A percentile compares a stretch with the other conserved stretches of the same genome.
Conservation (phyloP, 768 basidiomycete genomes). For the Strobilomyces dryophilus region DNA sequence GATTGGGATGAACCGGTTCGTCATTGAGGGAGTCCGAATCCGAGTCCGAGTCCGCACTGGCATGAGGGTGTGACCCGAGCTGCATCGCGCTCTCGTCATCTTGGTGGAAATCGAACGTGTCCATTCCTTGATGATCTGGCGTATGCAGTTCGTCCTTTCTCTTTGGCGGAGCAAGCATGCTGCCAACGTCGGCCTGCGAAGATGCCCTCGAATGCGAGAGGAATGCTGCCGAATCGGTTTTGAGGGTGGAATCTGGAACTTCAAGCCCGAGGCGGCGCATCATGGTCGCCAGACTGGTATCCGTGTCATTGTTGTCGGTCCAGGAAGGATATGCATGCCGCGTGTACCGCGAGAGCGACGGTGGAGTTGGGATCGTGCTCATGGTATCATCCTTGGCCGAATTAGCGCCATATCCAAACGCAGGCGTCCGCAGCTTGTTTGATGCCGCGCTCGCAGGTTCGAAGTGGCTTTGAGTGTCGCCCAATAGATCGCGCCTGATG, state of each 20-base stretch:
- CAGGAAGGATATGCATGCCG: constrained; percentile 34
- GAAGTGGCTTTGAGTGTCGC: constrained; percentile 42
- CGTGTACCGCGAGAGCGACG: constrained; percentile 67
- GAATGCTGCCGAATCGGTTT: constrained; percentile 12
- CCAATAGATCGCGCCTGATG: constrained; percentile 62
- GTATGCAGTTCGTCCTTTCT: constrained; percentile 16
- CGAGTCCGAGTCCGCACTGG: constrained; percentile 28
- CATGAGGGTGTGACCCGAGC: constrained; percentile 5
- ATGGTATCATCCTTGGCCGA: constrained; percentile 50
- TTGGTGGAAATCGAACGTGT: constrained; percentile 25
- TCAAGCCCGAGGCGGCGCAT: constrained; percentile 58
- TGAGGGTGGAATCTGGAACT: constrained; percentile 33
- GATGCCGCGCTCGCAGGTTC: constrained; percentile 11
- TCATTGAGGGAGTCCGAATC: constrained; percentile 59
- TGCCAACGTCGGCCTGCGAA: constrained; percentile 4
- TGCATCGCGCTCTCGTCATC: constrained; percentile 20
- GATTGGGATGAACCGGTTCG: constrained; percentile 51
- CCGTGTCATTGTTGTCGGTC: constrained; percentile 45
- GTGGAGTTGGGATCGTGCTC: constrained; percentile 67
- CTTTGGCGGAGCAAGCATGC: not conserved
- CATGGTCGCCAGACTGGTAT: constrained; percentile 65
- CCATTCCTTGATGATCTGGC: constrained; percentile 21
- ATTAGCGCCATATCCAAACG: constrained; percentile 23
- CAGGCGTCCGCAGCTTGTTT: constrained; percentile 26
- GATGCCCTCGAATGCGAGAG: constrained; percentile 8